Conservation (phyloP, 148 eudicot species). For the Rhododendron ferrugineum region DNA sequence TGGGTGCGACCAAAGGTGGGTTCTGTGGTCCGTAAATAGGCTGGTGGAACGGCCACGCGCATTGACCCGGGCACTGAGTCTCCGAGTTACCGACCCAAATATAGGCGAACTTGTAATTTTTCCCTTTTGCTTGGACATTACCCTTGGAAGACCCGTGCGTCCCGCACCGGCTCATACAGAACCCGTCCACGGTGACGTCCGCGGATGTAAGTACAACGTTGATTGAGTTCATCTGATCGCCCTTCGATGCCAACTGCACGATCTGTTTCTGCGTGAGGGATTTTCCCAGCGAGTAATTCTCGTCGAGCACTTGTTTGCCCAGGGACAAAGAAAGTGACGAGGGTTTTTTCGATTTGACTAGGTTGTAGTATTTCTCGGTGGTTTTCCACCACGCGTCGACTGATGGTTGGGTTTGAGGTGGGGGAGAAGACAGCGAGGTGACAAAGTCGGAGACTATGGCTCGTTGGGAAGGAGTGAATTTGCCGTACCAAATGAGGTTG, state of each 20-base stretch:
- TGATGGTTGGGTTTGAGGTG: neutral
- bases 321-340: neutral
- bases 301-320: constrained; percentile 1
- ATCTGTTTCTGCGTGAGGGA: constrained; percentile 11
- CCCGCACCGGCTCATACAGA: constrained; percentile 11
- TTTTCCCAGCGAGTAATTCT: constrained; percentile 8
- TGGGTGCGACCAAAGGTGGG: constrained; percentile 15
- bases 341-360: neutral
- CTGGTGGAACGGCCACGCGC: constrained; percentile 17
- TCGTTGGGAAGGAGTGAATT: constrained; percentile 11
- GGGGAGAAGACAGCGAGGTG: constrained; percentile 2
- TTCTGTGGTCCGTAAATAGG: constrained; percentile 21
- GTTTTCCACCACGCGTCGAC: constrained; percentile 16
- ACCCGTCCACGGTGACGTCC: constrained; percentile 14
- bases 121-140: neutral
- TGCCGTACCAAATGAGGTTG: constrained; percentile 15
- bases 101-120: constrained; percentile 8
- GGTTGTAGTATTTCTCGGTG: constrained; percentile 12
- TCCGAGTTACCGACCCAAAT: constrained; percentile 27
- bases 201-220: constrained; percentile 4
- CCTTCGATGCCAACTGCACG: constrained; percentile 4
- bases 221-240: neutral
- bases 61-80: constrained; percentile 19
- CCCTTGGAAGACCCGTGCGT: constrained; percentile 8
- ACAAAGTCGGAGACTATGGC: constrained; percentile 11